Conservation (phyloP, 192 early-diverging fungal species). For the Dissophora globulifera region DNA sequence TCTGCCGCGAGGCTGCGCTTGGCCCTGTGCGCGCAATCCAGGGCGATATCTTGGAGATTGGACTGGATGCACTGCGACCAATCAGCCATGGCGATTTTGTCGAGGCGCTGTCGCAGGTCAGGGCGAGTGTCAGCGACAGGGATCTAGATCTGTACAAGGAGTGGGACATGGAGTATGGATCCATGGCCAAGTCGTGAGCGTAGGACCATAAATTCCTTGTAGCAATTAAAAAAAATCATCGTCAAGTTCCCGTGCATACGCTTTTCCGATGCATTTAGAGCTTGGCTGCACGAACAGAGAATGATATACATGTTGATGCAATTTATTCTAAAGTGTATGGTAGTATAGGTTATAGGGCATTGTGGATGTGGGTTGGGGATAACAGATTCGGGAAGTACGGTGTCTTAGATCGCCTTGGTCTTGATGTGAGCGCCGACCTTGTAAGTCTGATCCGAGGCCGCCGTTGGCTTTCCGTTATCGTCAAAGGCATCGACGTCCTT, state of each 20-base stretch:
- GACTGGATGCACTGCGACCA: slow-evolving; percentile 62
- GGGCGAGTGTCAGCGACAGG: slow-evolving; percentile 84
- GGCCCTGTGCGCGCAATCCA: slow-evolving; percentile 65
- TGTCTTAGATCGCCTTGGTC: slow-evolving; percentile 6
- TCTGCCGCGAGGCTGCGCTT: slow-evolving; percentile 78
- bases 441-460: slow-evolving; percentile 8
- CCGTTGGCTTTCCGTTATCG: slow-evolving; percentile 50
- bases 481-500: slow-evolving; percentile 68
- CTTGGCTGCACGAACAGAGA: too few relatives aligned
- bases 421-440: slow-evolving; percentile 3
- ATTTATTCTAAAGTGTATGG: neutral
- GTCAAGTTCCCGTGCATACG: too few relatives aligned
- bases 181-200: slow-evolving; percentile 51
- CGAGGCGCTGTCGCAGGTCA: slow-evolving; percentile 83
- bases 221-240: too few relatives aligned
- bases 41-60: slow-evolving; percentile 44
- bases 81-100: slow-evolving; percentile 80
- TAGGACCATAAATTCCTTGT: neutral
- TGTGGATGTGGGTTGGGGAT: neutral
- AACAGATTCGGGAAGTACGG: neutral
- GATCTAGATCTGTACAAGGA: slow-evolving; percentile 79
- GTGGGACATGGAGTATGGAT: slow-evolving; percentile 83
- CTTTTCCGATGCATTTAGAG: too few relatives aligned
- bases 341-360: too few relatives aligned
- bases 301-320: neutral